phyloP scores from a whole-genome alignment of 2,329 filamentous ascomycete species.

The Cytospora piceicola region DNA sequence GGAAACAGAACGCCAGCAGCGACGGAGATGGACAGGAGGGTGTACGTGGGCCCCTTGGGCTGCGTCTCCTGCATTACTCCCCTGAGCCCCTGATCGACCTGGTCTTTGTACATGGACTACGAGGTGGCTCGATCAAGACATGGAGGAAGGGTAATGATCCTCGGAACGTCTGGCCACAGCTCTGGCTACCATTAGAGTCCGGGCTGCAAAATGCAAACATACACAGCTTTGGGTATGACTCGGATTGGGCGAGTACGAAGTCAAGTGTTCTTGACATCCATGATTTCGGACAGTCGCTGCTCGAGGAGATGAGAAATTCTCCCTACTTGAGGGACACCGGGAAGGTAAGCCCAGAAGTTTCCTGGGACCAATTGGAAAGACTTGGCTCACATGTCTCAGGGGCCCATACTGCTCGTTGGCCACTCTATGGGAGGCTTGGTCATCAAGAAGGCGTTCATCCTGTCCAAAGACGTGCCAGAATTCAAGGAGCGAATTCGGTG shows the following conservation, averaged over 20 bases:
- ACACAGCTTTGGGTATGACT: conserved; percentile 41
- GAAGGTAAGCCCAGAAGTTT: not conserved
- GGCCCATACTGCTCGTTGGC: conserved; percentile 37
- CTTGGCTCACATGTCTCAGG: conserved; percentile 19
- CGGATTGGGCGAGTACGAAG: conserved; percentile 35
- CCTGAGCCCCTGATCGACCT: conserved; percentile 42
- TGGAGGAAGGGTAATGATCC: conserved; percentile 43
- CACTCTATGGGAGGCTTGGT: conserved; percentile 41
- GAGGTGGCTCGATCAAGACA: conserved; percentile 46
- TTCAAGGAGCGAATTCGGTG: conserved; percentile 35
- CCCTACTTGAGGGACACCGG: conserved; percentile 29
- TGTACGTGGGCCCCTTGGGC: conserved; percentile 33
- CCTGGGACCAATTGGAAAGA: not conserved
- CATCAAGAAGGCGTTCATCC: conserved; percentile 40
- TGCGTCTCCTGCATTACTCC: conserved; percentile 36
- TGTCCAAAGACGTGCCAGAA: conserved; percentile 31
- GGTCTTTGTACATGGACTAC: conserved; percentile 48
- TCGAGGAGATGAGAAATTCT: conserved; percentile 37
- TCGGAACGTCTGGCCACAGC: conserved; percentile 45
- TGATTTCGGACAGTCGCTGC: conserved; percentile 39
- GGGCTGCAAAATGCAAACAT: conserved; percentile 38
- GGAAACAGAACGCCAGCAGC: not conserved
- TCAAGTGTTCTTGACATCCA: conserved; percentile 35
- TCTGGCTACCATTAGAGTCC: conserved; percentile 43
- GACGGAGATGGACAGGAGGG: conserved; percentile 1